Evolutionary conservation across 1,284 basidiomycete genomes (phyloP), one percentile per base, ranked within the genome.

Genomic region (Singerocomus inundabilis): DNA sequence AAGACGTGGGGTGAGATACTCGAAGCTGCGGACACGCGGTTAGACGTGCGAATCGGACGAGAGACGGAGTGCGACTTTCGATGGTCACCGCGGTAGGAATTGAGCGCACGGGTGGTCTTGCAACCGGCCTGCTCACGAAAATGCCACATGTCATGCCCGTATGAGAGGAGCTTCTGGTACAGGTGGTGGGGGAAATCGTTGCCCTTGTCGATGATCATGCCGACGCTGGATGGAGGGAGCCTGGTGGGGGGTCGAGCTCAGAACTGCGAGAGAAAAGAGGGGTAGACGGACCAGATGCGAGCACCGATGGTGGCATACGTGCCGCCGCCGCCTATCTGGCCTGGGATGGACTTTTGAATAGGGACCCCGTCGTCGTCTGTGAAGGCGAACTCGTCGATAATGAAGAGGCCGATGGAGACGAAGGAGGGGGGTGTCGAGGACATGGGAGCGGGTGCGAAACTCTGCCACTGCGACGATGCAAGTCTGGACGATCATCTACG

Each of bases 301-400:
- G 89, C 85, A 5, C 91, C 92, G 36, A 94, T 76, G 36, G 75
- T 72, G 49, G 87, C 85, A 65, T 88, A 90, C 0, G 85, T 89
- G 1, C 94, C 94, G 6, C 91, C 94, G 1, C 94, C 94, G 29
- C 94, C 94, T 53, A 97, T 92, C 88, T 94, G 52, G 40, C 21
- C 21, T 38, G 50, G 31, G 49, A 44, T 43, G n/a, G 44, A 54
- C 72, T 70, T 72, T 67, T 85, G 81, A 24, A 80, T 68, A 15
- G 73, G 64, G 28, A 75, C 56, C 12, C 84, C 86, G 21, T 77
- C 61, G 29, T 75, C 73, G 58, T 86, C 82, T 31, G 71, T 62
- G 60, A 81, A 87, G 18, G 78, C 74, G 60, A 93, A 88, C 54
- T 88, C 80, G 67, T 95, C 93, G 55, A 95, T 82, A 57, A 95